Base-by-base conservation (phyloP, 192 early-diverging fungal species). In the Umbelopsis vinacea region DNA sequence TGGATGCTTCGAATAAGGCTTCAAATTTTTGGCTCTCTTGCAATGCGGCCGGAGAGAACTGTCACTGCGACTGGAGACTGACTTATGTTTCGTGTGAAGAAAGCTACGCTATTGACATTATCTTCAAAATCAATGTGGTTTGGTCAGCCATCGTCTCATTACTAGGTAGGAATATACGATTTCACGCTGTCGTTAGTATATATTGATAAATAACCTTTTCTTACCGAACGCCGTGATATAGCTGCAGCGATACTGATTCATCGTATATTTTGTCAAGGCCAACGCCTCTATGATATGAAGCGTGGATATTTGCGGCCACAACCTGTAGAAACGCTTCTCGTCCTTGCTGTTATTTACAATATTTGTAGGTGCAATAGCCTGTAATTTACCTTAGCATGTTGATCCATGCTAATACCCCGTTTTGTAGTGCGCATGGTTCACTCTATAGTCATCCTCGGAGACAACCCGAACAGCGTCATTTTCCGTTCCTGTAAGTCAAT, bases 61-160 rank as follows among this genome's bases (percentile, higher is more conserved):
- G 77, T 22, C 72, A 79, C 45, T 79, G 77, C 40, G 77, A 79
- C 47, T 79, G 72, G 72, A 53, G 77, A 57, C n/a, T 79, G 15
- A 67, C 23, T 21, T 24, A 71, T 6, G 17, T 68, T 37, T 50
- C 52, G 12, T 79, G 77, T 14, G 37, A 46, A 1, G 66, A 74
- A 40, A 47, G 23, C 6, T 15, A 46, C 0, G 19, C 38, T 11
- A 55, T 79, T 54, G 46, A 47, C 37, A 37, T 14, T 14, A 74
- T 79, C 12, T 74, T 70, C 45, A 63, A 68, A 22, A 37, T 46
- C 24, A 52, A 74, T n/a, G 60, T 38, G 6, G 46, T 68, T 10
- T 68, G 52, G 35, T 67, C 69, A 15, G n/a, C 37, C 40, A 1
- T 79, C 9, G 38, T 68, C 7, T 11, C 23, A n/a, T 14, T 74